Evolutionary conservation across 139 green algal genomes (phyloP), one percentile per base, ranked within the genome.

Genomic region (Picochlorum sp.): DNA sequence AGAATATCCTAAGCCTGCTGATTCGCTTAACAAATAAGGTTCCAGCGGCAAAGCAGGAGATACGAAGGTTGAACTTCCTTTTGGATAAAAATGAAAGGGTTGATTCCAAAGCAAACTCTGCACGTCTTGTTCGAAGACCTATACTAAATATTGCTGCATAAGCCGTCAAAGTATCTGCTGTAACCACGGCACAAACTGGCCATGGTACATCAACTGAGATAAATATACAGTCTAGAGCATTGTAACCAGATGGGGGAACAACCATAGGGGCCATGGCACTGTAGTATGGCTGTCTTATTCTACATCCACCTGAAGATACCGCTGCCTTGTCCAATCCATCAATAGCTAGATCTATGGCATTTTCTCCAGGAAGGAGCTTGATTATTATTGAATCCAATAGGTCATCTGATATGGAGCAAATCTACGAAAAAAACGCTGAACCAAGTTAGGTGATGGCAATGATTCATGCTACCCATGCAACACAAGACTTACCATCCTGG

Each of bases 61-160:
- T n/a, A n/a, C n/a, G n/a, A n/a, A n/a, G n/a, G n/a, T n/a, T n/a
- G n/a, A n/a, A n/a, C n/a, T n/a, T n/a, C n/a, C n/a, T n/a, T n/a
- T n/a, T 10, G 24, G 50, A 36, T 56, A 56, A 25, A 16, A 28
- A 37, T 37, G 26, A 22, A 13, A 13, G 31, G 10, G 49, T 18
- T 33, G 13, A 13, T 13, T 33, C 33, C 31, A 61, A 32, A 28
- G 24, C 10, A 37, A 12, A 33, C n/a, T 20, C 10, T 22, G 49
- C 32, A 33, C 55, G 32, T 22, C 55, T 35, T 13, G 49, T 24
- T 12, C 55, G 33, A 4, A 61, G 32, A 28, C 25, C 26, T 13
- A 37, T 30, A 61, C 14, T 35, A 25, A 61, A 61, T n/a, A 51
- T 13, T 31, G 55, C 31, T 26, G 55, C 31, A 61, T 61, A 61